Percentiles rank a stretch among this genome's conserved stretches.
phyloP scores from a whole-genome alignment of 2,329 filamentous ascomycete genomes.

The Fusarium citri region DNA sequence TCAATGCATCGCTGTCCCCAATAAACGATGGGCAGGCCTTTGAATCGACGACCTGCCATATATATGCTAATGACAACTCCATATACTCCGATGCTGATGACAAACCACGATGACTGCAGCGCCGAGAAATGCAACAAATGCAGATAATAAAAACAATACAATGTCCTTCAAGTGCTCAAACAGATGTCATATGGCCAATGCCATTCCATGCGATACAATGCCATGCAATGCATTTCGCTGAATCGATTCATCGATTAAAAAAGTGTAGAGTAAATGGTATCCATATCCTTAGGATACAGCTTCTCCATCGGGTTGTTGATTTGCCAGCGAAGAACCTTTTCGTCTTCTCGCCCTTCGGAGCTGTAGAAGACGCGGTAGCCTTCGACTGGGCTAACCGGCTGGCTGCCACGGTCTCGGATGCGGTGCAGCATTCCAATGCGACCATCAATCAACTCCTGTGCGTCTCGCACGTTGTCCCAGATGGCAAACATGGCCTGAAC shows the following conservation, averaged over 20 bases:
- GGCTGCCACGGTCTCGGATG: slow-evolving; percentile 50
- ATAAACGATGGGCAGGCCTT: slow-evolving; percentile 16
- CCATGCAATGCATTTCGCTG: neutral
- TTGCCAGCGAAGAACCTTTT: slow-evolving; percentile 50
- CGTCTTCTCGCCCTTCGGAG: slow-evolving; percentile 45
- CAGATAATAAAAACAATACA: slow-evolving; percentile 13
- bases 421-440: slow-evolving; percentile 51
- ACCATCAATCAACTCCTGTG: slow-evolving; percentile 60
- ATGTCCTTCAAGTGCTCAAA: neutral
- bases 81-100: slow-evolving; percentile 25
- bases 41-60: slow-evolving; percentile 19
- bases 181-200: slow-evolving; percentile 8
- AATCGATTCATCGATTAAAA: slow-evolving; percentile 30
- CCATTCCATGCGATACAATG: neutral
- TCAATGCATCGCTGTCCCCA: slow-evolving; percentile 17
- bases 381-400: slow-evolving; percentile 43
- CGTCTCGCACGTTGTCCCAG: slow-evolving; percentile 69
- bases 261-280: slow-evolving; percentile 51
- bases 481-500: slow-evolving; percentile 67
- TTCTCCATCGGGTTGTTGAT: slow-evolving; percentile 52
- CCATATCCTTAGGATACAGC: slow-evolving; percentile 53
- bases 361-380: slow-evolving; percentile 50
- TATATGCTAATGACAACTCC: slow-evolving; percentile 35
- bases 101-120: slow-evolving; percentile 30
- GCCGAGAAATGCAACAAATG: slow-evolving; percentile 36